These are phyloP conservation scores for Nakazawaea siamensis DNA, from an alignment of 805 yeast species.

Conservation along the genomic window DNA sequence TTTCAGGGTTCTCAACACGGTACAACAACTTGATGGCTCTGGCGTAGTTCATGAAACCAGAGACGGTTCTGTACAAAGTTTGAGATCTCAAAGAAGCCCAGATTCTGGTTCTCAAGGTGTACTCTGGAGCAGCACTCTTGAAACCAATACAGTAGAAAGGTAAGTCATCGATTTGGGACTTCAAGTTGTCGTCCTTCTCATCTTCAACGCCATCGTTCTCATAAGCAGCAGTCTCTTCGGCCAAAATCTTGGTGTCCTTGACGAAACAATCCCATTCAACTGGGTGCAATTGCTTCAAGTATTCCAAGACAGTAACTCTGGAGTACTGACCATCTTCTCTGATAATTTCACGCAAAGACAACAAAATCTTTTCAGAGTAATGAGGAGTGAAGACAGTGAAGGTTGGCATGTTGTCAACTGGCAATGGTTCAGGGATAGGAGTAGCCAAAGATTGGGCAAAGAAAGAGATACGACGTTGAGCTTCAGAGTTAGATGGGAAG, in stretches of 20 bases:
- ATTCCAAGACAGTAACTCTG: constrained; percentile 88
- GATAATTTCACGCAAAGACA: constrained; percentile 91
- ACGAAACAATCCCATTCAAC: constrained; percentile 98
- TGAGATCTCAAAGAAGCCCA: constrained; percentile 99
- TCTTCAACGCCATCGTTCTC: constrained; percentile 42
- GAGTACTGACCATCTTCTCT: constrained; percentile 97
- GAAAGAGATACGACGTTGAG: constrained; percentile 98
- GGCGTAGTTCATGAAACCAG: constrained; percentile 98
- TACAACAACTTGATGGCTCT: constrained; percentile 90
- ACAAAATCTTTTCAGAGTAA: constrained; percentile 86
- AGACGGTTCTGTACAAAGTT: constrained; percentile 92
- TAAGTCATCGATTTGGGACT: constrained; percentile 80
- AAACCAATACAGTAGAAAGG: constrained; percentile 96
- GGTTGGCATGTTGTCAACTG: constrained; percentile 99
- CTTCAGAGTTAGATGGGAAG: constrained; percentile 95
- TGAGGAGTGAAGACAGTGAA: constrained; percentile 96
- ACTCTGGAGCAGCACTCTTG: constrained; percentile 96
- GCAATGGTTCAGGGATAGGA: constrained; percentile 97
- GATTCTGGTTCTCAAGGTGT: constrained; percentile 89
- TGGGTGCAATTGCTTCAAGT: constrained; percentile 90
- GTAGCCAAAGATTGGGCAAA: constrained; percentile 98
- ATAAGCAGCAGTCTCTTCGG: constrained; percentile 86
- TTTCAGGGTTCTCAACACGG: constrained; percentile 92
- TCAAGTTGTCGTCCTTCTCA: constrained; percentile 62
- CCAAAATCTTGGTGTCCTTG: constrained; percentile 89